phyloP scores from a whole-genome alignment of 2,329 filamentous ascomycete species.

The Helotiales sp. region DNA sequence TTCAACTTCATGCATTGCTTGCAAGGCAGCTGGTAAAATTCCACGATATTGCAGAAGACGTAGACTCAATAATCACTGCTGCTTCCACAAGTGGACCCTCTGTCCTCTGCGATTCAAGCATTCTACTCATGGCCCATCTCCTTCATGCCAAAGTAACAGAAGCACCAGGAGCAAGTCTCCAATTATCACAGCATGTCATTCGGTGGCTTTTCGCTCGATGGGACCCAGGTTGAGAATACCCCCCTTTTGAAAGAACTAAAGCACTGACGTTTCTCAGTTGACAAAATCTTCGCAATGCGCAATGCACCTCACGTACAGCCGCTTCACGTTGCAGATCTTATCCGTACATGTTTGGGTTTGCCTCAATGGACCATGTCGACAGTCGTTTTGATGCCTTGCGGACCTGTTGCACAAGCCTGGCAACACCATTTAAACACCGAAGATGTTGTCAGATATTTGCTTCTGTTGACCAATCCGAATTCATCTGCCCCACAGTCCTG shows the following conservation, averaged over 20 bases:
- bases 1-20: constrained; percentile 67
- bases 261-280: constrained; percentile 47
- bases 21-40: constrained; percentile 66
- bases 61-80: constrained; percentile 71
- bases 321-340: constrained; percentile 64
- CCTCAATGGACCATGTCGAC: constrained; percentile 17
- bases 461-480: constrained; percentile 45
- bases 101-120: constrained; percentile 74
- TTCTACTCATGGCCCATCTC: constrained; percentile 70
- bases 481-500: constrained; percentile 16
- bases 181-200: constrained; percentile 69
- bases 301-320: constrained; percentile 65
- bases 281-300: constrained; percentile 65
- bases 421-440: constrained; percentile 38
- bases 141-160: constrained; percentile 65
- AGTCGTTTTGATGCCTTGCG: constrained; percentile 22
- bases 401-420: constrained; percentile 35
- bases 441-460: constrained; percentile 52
- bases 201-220: constrained; percentile 82
- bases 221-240: constrained; percentile 66
- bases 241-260: neutral
- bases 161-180: constrained; percentile 66
- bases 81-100: constrained; percentile 82
- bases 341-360: constrained; percentile 68
- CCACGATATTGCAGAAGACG: constrained; percentile 64